These are phyloP conservation scores for Brassica rapa DNA, from an alignment of 345 rosid species.

Conservation along the genomic window DNA sequence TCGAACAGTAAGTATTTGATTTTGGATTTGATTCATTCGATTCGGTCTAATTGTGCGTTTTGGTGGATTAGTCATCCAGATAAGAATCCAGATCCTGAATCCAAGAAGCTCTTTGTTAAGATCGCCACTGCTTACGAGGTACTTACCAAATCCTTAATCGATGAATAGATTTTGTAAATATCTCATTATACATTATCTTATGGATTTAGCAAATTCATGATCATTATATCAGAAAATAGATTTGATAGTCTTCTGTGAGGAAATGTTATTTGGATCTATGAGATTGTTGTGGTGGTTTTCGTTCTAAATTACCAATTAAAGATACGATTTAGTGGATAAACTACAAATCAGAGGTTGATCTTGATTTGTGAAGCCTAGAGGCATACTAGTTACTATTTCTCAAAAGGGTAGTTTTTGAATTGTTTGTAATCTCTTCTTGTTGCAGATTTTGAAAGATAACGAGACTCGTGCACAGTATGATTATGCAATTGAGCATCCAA, in stretches of 20 bases:
- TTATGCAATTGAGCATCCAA: slow-evolving; percentile 93
- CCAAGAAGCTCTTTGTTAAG: slow-evolving; percentile 81
- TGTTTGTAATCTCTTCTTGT: background rate
- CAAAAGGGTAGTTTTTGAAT: background rate
- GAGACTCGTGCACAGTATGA: slow-evolving; percentile 92
- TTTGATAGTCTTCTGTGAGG: background rate
- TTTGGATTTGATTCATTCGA: background rate
- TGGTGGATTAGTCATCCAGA: slow-evolving; percentile 74
- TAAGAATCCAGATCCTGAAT: slow-evolving; percentile 97
- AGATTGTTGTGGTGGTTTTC: background rate
- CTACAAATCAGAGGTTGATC: background rate
- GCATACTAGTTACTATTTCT: background rate
- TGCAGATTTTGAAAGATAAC: slow-evolving; percentile 94
- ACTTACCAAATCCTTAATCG: slow-evolving; percentile 5
- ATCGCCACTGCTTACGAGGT: slow-evolving; percentile 98
- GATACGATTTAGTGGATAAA: background rate
- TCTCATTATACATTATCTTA: background rate
- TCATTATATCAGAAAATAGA: background rate
- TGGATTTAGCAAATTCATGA: background rate
- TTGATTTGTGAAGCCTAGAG: background rate
- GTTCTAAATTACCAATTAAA: background rate
- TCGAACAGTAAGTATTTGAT: slow-evolving; percentile 61
- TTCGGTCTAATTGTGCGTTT: background rate
- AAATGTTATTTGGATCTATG: background rate
- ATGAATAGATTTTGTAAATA: background rate